These are phyloP conservation scores for Globisporangium emineosum DNA, from an alignment of 352 stramenopile genomes.

Conservation along the genomic window DNA sequence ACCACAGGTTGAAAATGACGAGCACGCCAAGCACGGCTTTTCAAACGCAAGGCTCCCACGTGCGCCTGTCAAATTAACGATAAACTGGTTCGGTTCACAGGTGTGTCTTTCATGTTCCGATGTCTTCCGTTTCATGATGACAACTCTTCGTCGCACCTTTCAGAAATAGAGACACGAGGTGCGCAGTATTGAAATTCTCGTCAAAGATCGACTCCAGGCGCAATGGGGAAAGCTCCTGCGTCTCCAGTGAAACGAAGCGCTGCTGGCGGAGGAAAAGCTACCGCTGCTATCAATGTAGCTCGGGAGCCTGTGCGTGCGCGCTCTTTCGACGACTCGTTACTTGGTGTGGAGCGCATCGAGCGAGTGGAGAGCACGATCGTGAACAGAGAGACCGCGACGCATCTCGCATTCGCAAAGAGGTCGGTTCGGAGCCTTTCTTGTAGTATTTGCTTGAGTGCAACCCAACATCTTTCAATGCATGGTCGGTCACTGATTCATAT, in stretches of 20 bases:
- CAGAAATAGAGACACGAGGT: constrained; percentile 6
- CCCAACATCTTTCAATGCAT: neutral
- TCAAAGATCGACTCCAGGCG: constrained; percentile 7
- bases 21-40: neutral
- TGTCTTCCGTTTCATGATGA: neutral
- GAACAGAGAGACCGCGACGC: constrained; percentile 67
- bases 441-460: neutral
- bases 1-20: neutral
- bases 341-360: constrained; percentile 23
- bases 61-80: neutral
- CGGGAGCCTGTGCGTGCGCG: constrained; percentile 13
- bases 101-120: neutral
- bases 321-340: constrained; percentile 24
- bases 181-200: neutral
- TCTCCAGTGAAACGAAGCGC: constrained; percentile 31
- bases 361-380: constrained; percentile 66
- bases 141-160: constrained; percentile 2
- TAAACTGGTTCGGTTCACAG: neutral
- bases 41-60: neutral
- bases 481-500: neutral
- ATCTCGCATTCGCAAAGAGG: constrained; percentile 70
- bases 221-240: constrained; percentile 32
- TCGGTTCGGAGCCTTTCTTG: constrained; percentile 10
- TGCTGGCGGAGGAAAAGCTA: neutral
- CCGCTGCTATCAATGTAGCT: constrained; percentile 3